These are phyloP conservation scores for Microsporum audouinii DNA, from an alignment of 2,329 filamentous ascomycete species.

Conservation along the genomic window DNA sequence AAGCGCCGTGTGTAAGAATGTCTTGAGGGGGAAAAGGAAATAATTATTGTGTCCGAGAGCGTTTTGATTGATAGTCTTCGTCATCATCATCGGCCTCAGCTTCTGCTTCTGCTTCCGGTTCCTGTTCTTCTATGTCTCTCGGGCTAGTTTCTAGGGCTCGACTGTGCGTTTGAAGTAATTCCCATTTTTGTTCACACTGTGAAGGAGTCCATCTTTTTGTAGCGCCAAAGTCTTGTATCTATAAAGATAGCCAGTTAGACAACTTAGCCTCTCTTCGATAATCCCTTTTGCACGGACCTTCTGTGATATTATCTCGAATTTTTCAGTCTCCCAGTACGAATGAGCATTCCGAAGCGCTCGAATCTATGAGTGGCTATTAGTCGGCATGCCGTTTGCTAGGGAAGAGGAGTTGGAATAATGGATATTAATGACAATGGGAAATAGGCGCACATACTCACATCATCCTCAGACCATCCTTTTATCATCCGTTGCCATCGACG, in stretches of 20 bases:
- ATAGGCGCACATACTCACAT: conserved; percentile 33
- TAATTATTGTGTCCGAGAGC: background rate
- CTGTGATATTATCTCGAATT: conserved; percentile 28
- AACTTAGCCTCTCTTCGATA: background rate
- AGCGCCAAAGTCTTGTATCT: conserved; percentile 26
- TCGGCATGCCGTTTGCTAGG: background rate
- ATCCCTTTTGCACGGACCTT: conserved; percentile 22
- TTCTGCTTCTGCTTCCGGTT: conserved; percentile 2
- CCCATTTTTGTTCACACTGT: conserved; percentile 24
- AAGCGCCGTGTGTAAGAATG: background rate
- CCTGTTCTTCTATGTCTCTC: background rate
- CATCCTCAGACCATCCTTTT: conserved; percentile 31
- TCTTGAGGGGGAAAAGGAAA: background rate
- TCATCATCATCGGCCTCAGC: conserved; percentile 6
- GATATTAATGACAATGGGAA: background rate
- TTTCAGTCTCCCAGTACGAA: conserved; percentile 29
- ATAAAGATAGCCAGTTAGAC: conserved; percentile 5
- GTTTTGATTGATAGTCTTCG: conserved; percentile 6
- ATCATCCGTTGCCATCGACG: conserved; percentile 25
- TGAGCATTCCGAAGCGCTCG: conserved; percentile 27
- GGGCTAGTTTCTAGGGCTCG: background rate
- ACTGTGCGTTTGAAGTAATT: conserved; percentile 7
- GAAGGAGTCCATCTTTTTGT: conserved; percentile 25
- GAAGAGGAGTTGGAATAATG: background rate
- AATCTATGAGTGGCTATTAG: conserved; percentile 18